phyloP scores from a whole-genome alignment of 768 basidiomycete genomes.

The Fistulinella prunicolor region DNA sequence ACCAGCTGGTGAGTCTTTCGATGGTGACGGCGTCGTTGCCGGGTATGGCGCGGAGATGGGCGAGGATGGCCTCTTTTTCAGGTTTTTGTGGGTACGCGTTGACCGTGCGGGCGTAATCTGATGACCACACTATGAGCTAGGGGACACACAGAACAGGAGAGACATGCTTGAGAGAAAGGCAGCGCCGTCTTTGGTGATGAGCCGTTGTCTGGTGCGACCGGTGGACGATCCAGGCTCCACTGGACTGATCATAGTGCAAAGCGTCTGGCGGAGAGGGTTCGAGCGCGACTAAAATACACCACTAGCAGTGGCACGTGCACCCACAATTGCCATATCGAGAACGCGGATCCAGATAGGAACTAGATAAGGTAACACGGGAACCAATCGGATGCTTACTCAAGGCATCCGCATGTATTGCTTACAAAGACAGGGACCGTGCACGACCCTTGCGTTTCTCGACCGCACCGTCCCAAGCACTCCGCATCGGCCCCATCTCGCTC shows the following conservation, averaged over 20 bases:
- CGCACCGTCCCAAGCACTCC: slow-evolving; percentile 50
- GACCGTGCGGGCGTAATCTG: slow-evolving; percentile 20
- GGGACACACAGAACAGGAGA: not conserved
- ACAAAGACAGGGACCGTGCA: slow-evolving; percentile 29
- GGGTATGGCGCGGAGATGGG: slow-evolving; percentile 14
- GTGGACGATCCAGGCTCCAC: slow-evolving; percentile 3
- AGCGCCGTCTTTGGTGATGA: slow-evolving; percentile 6
- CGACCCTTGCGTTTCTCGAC: slow-evolving; percentile 22
- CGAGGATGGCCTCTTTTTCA: slow-evolving; percentile 17
- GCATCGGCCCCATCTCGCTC: slow-evolving; percentile 53
- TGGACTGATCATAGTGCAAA: not conserved
- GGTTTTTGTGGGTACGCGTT: slow-evolving; percentile 9
- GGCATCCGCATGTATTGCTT: slow-evolving; percentile 19
- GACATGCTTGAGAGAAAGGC: slow-evolving; percentile 5
- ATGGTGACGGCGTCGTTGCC: slow-evolving; percentile 21
- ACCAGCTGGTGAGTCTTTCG: slow-evolving; percentile 20
- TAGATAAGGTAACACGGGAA: slow-evolving; percentile 19
- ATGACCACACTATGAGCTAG: not conserved
- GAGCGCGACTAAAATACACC: not conserved
- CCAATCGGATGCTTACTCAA: slow-evolving; percentile 10
- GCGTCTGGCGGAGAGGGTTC: no score
- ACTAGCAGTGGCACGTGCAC: slow-evolving; percentile 4
- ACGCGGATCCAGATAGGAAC: slow-evolving; percentile 4
- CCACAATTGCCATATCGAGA: slow-evolving; percentile 15
- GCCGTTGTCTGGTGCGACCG: not conserved